A percentile compares a stretch with the other conserved stretches of the same genome.
Conservation (phyloP, 345 rosid genomes). For the Orychophragmus violaceus region DNA sequence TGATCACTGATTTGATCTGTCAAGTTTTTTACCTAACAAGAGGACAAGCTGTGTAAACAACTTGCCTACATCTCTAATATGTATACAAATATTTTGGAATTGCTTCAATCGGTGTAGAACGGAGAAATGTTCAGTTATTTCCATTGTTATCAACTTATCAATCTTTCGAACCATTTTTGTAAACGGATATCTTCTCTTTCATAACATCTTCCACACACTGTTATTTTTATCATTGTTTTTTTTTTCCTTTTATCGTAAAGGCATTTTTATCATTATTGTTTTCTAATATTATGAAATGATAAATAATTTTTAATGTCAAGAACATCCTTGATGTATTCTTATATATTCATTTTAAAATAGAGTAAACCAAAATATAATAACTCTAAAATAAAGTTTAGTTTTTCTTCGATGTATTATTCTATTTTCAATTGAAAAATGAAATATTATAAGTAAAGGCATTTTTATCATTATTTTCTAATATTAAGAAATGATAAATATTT, state of each 20-base stretch:
- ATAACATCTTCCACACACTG: background rate
- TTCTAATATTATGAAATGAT: too few species aligned
- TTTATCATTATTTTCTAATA: too few species aligned
- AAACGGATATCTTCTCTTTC: background rate
- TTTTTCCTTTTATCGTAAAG: background rate
- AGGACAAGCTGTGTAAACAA: background rate
- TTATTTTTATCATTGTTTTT: background rate
- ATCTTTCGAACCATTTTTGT: background rate
- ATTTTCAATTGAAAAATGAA: too few species aligned
- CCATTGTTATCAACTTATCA: background rate
- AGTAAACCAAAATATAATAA: too few species aligned
- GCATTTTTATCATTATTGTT: background rate
- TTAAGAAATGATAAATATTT: too few species aligned
- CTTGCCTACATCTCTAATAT: background rate
- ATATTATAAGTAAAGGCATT: too few species aligned
- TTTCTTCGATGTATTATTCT: too few species aligned
- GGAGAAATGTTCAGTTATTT: background rate
- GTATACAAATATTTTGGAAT: background rate
- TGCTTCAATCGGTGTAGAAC: background rate
- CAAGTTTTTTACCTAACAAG: conserved; percentile 9
- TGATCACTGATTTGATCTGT: conserved; percentile 20
- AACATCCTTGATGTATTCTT: too few species aligned
- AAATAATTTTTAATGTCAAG: too few species aligned
- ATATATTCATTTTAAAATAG: too few species aligned
- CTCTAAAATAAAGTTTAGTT: too few species aligned